Conservation (phyloP, 345 rosid genomes). For the Syzygium aqueum region DNA sequence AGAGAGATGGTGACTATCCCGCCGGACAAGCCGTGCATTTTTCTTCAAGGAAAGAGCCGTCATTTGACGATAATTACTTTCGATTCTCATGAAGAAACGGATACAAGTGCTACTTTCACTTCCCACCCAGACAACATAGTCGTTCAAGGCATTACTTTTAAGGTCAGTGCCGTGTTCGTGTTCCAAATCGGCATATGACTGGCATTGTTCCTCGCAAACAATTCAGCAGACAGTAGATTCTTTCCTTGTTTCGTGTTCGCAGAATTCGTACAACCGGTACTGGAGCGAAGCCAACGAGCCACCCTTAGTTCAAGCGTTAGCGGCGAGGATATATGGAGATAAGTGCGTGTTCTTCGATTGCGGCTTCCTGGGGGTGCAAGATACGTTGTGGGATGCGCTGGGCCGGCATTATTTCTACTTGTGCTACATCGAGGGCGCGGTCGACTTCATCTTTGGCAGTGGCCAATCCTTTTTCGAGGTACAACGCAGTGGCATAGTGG, state of each 20-base stretch:
- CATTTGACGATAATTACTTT: constrained; percentile 16
- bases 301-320: constrained; percentile 25
- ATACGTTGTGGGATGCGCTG: constrained; percentile 40
- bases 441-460: constrained; percentile 44
- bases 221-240: neutral
- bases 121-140: constrained; percentile 24
- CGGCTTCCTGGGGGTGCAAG: constrained; percentile 47
- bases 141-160: constrained; percentile 31
- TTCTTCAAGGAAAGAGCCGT: constrained; percentile 26
- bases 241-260: neutral
- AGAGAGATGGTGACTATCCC: constrained; percentile 40
- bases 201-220: neutral
- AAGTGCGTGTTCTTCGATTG: constrained; percentile 39
- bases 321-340: constrained; percentile 36
- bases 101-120: constrained; percentile 35
- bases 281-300: neutral
- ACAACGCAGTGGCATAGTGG: neutral
- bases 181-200: neutral
- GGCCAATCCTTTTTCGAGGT: constrained; percentile 59
- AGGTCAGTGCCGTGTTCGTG: constrained; percentile 11
- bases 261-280: constrained; percentile 36
- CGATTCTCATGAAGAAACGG: constrained; percentile 17
- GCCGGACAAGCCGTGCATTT: constrained; percentile 22
- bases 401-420: constrained; percentile 36
- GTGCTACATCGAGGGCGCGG: constrained; percentile 51